These are phyloP conservation scores for Arxiozyma bovina DNA, from an alignment of 1,139 yeast species.

Conservation along the genomic window DNA sequence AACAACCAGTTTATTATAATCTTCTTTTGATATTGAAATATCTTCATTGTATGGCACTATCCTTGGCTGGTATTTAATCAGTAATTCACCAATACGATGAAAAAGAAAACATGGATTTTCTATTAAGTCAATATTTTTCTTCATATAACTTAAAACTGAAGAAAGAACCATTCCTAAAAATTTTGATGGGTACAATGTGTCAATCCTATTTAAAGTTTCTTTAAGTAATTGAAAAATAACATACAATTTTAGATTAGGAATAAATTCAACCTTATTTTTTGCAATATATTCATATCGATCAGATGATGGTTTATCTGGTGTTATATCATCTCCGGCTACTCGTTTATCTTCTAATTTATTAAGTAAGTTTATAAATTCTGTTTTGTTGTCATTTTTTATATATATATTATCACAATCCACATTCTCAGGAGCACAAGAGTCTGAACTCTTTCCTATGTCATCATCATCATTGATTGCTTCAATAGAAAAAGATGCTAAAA, in stretches of 20 bases:
- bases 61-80: slow-evolving; percentile 49
- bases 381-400: neutral
- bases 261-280: slow-evolving; percentile 12
- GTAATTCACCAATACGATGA: slow-evolving; percentile 55
- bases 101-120: slow-evolving; percentile 39
- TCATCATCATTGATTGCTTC: slow-evolving; percentile 12
- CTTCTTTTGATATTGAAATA: slow-evolving; percentile 32
- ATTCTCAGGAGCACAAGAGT: neutral
- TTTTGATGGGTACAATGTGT: slow-evolving; percentile 66
- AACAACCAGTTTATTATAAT: slow-evolving; percentile 27
- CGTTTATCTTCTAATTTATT: neutral
- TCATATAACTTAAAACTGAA: slow-evolving; percentile 44
- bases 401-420: neutral
- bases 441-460: slow-evolving; percentile 6
- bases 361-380: neutral
- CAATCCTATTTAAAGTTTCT: slow-evolving; percentile 38
- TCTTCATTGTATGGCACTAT: slow-evolving; percentile 31
- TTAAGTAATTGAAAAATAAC: slow-evolving; percentile 53
- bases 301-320: neutral
- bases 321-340: neutral
- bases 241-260: slow-evolving; percentile 44
- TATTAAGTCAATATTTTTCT: slow-evolving; percentile 33
- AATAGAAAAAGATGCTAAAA: slow-evolving; percentile 36
- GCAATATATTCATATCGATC: slow-evolving; percentile 3
- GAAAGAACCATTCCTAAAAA: slow-evolving; percentile 60